Conservation (phyloP, 192 early-diverging fungal genomes). For the Glomus cerebriforme region DNA sequence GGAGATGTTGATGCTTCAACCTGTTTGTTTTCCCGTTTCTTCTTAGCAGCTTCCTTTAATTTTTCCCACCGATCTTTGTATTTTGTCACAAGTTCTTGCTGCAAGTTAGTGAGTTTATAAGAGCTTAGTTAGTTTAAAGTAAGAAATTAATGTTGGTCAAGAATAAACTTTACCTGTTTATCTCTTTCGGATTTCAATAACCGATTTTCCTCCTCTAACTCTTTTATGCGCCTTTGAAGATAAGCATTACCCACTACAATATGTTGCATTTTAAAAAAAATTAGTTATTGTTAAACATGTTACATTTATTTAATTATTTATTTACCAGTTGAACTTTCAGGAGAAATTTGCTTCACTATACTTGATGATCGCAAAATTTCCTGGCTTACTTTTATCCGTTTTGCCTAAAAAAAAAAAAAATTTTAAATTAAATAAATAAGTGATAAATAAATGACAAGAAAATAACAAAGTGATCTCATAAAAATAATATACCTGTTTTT, state of each 20-base stretch:
- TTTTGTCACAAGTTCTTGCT: constrained; percentile 55
- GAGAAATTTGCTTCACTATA: constrained; percentile 3
- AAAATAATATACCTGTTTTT: constrained; percentile 37
- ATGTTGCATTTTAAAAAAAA: background rate
- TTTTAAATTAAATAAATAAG: background rate
- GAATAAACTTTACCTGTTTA: constrained; percentile 39
- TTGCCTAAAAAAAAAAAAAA: constrained; percentile 36
- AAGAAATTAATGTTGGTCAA: background rate
- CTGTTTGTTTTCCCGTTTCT: background rate
- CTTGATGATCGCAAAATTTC: constrained; percentile 40
- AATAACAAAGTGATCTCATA: background rate
- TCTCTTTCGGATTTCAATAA: constrained; percentile 49
- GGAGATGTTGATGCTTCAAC: background rate
- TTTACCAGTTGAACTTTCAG: constrained; percentile 33
- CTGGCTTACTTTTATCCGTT: constrained; percentile 51
- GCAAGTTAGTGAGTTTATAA: background rate
- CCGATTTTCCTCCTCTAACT: constrained; percentile 63
- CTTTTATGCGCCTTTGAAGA: constrained; percentile 48
- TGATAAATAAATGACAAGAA: background rate
- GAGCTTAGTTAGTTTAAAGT: too few relatives aligned
- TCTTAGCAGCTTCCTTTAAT: constrained; percentile 73
- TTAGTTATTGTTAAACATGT: background rate
- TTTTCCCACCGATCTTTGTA: constrained; percentile 82
- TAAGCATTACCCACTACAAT: background rate
- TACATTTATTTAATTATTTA: background rate